phyloP scores from a whole-genome alignment of 2,329 filamentous ascomycete genomes.

The Fusarium decemcellulare region DNA sequence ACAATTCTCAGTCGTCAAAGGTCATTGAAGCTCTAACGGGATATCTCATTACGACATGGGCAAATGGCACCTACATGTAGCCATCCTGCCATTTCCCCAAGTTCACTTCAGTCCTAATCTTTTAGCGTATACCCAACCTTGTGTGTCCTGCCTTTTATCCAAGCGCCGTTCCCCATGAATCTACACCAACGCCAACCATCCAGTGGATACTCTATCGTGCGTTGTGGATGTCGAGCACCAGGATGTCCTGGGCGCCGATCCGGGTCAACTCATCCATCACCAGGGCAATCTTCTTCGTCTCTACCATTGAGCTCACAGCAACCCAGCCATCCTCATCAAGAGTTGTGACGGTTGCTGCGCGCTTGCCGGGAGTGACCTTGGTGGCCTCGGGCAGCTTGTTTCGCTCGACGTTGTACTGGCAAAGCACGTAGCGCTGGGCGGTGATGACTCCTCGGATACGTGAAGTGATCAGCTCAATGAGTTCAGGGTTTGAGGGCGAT shows the following conservation, averaged over 20 bases:
- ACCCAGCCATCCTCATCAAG: conserved; percentile 94
- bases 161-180: conserved; percentile 40
- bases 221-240: conserved; percentile 90
- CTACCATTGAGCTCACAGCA: conserved; percentile 94
- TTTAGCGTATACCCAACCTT: conserved; percentile 27
- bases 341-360: conserved; percentile 91
- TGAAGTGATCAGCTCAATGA: conserved; percentile 87
- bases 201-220: conserved; percentile 62
- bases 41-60: conserved; percentile 38
- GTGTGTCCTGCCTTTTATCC: conserved; percentile 28
- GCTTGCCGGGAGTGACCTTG: conserved; percentile 91
- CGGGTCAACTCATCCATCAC: conserved; percentile 88
- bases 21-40: conserved; percentile 26
- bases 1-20: conserved; percentile 4
- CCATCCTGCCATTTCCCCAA: conserved; percentile 21
- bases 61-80: conserved; percentile 30
- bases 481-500: conserved; percentile 81
- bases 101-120: background rate
- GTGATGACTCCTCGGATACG: conserved; percentile 95
- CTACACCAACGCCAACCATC: conserved; percentile 29
- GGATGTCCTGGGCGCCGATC: conserved; percentile 85
- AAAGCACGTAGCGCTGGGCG: conserved; percentile 93
- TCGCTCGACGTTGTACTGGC: conserved; percentile 94
- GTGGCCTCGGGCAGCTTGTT: conserved; percentile 75
- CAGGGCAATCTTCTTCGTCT: conserved; percentile 85